Evolutionary conservation across 1,139 yeast genomes (phyloP).

Genomic region (Blastobotrys persicus): DNA sequence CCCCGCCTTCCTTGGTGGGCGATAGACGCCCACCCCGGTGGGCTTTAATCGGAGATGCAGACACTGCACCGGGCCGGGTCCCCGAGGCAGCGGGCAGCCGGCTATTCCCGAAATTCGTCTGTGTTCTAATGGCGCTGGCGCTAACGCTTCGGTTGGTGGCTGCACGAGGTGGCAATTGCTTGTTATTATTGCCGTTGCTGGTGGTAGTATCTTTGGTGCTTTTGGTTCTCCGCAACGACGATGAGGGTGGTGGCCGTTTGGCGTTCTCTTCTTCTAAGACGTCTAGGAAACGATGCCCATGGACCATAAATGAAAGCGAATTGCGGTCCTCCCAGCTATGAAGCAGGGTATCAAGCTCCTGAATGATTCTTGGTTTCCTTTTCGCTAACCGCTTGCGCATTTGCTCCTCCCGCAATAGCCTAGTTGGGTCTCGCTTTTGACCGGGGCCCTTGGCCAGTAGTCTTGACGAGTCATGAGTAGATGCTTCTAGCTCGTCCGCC

Average conservation of each 20-base stretch:
- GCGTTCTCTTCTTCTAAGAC: constrained; percentile 26
- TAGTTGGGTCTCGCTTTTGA: constrained; percentile 50
- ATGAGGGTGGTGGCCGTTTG: constrained; percentile 18
- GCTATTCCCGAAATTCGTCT: neutral
- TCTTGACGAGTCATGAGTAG: constrained; percentile 79
- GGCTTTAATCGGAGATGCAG: constrained; percentile 10
- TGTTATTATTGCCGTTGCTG: neutral
- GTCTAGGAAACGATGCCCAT: constrained; percentile 32
- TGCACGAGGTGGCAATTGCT: neutral
- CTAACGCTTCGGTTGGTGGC: constrained; percentile 6
- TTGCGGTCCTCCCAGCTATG: constrained; percentile 47
- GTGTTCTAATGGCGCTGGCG: constrained; percentile 5
- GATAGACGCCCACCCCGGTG: constrained; percentile 7
- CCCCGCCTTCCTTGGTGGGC: neutral
- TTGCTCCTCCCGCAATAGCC: constrained; percentile 76
- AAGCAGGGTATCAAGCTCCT: constrained; percentile 50
- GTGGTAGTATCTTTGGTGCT: neutral
- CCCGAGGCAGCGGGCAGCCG: neutral
- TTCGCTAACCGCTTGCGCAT: constrained; percentile 64
- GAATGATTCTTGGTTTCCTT: constrained; percentile 62
- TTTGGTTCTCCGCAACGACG: neutral
- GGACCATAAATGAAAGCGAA: constrained; percentile 34
- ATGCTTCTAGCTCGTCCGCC: constrained; percentile 59
- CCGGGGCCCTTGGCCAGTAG: constrained; percentile 60
- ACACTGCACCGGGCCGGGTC: constrained; percentile 9